Evolutionary conservation across 495 filamentous ascomycete species (phyloP), one percentile per base, ranked within the genome.

Genomic region (Xylaria cubensis): DNA sequence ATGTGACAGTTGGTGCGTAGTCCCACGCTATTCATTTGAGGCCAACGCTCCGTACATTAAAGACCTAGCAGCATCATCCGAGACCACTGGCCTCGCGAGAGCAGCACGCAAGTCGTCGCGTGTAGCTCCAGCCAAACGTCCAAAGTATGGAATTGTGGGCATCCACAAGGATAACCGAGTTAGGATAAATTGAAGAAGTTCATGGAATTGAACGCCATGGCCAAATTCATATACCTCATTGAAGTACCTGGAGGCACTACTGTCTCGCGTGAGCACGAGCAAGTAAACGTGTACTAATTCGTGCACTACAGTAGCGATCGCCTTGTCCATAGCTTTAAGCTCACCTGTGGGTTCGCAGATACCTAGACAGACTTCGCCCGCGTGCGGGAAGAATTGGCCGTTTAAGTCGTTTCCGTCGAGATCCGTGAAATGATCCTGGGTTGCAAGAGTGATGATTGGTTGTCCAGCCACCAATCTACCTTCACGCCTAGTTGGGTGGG

Each of bases 181-280:
- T 3, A 58, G 19, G 12, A 68, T 41, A 19, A 58, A 68, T 10
- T 29, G 9, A 26, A 68, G 51, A 4, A 68, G 44, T 19, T 44
- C 13, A 6, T 58, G 19, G 51, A 68, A 68, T 39, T 68, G 50
- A 7, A 34, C 51, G 5, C 66, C 66, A 24, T 68, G 66, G 12
- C 21, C 21, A 8, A n/a, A 9, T 1, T n/a, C 36, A 0, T 0
- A 15, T 7, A 68, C 17, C 0, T 56, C 66, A 36, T 15, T 42
- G 21, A 7, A 21, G 29, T 58, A 68, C 0, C 21, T 55, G 1
- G 50, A 3, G 7, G 66, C 51, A 24, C 51, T 68, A 10, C 10
- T 17, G 1, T 68, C 66, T 1, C 36, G 21, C 3, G 36, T 32
- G 24, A 68, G 15, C 0, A 68, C 0, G 0, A 34, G n/a, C 36